Base-by-base conservation (phyloP, 306 rosid genomes). In the Inga oerstediana region DNA sequence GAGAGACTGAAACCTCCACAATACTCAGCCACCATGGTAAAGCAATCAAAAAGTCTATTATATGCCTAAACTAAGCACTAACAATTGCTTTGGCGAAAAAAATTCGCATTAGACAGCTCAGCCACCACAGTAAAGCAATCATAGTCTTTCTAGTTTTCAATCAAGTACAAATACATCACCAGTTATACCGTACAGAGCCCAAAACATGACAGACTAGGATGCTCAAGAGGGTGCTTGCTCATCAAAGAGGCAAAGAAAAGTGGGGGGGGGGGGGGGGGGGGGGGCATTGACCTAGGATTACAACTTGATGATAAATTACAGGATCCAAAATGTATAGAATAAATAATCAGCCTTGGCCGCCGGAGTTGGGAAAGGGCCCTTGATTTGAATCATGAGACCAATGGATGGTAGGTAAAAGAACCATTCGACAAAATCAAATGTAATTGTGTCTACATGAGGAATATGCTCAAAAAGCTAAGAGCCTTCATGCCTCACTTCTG, bases 361-460 rank as follows among this genome's bases (percentile, higher is more conserved):
- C 72, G 84, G 87, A 82, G 84, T 64, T 56, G 80, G 86, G 74
- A 78, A 83, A 75, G 51, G 81, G 68, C 85, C 83, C 76, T 58
- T 74, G 82, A 80, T 27, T 11, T 30, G 39, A 12, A 85, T 79
- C 85, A 81, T 75, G 85, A 74, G 85, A 88, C 85, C 82, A 72
- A 78, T 77, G 35, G 74, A 83, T 45, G 30, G 30, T 14, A 48
- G 6, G 85, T 75, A 78, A 72, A 85, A 83, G 72, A 77, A 74
- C 83, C 79, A 81, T 80, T 83, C 70, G 77, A 77, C 85, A 83
- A 71, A 83, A 83, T 84, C 83, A 58, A 88, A 82, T 46, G 82
- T 92, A 83, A 78, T 86, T 66, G 77, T 66, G 81, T 84, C 88
- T 93, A 85, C 83, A 84, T 76, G 16, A 85, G 80, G 84, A 76